A percentile compares a stretch with the other conserved stretches of the same genome.
phyloP scores from a whole-genome alignment of 148 eudicot species.

The Euryodendron excelsum region DNA sequence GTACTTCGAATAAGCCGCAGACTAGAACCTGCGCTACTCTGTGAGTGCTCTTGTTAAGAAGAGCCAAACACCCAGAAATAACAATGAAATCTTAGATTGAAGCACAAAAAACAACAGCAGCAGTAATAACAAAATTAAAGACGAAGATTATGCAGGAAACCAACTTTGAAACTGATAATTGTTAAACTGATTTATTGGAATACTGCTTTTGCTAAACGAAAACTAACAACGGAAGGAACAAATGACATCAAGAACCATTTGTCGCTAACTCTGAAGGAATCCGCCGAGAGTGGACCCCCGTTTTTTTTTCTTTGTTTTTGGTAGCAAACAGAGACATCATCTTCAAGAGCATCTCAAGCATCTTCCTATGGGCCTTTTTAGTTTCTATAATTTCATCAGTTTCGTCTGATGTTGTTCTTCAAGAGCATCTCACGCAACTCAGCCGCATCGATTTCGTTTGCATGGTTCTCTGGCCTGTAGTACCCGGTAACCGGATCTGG shows the following conservation, averaged over 20 bases:
- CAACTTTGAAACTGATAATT: neutral
- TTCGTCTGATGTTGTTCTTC: constrained; percentile 39
- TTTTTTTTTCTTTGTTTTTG: too few species aligned
- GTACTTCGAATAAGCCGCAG: too few species aligned
- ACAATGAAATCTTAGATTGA: neutral
- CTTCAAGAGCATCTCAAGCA: neutral
- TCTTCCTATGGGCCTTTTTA: too few species aligned
- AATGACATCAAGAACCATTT: neutral
- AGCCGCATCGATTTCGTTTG: constrained; percentile 53
- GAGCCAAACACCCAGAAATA: neutral
- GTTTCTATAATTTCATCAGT: neutral
- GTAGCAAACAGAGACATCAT: too few species aligned
- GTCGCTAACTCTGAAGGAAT: too few species aligned
- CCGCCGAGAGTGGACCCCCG: too few species aligned
- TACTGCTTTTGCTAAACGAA: too few species aligned
- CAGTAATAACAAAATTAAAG: neutral
- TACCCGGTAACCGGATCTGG: constrained; percentile 88
- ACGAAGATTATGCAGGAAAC: neutral
- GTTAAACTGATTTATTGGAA: too few species aligned
- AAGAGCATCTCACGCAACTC: constrained; percentile 58
- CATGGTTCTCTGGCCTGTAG: constrained; percentile 62
- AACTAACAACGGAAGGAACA: neutral
- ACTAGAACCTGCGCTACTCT: too few species aligned
- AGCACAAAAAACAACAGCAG: neutral
- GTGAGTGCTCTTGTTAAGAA: neutral